Evolutionary conservation across 2,329 filamentous ascomycete genomes (phyloP).

Genomic region (Fusarium sp.): DNA sequence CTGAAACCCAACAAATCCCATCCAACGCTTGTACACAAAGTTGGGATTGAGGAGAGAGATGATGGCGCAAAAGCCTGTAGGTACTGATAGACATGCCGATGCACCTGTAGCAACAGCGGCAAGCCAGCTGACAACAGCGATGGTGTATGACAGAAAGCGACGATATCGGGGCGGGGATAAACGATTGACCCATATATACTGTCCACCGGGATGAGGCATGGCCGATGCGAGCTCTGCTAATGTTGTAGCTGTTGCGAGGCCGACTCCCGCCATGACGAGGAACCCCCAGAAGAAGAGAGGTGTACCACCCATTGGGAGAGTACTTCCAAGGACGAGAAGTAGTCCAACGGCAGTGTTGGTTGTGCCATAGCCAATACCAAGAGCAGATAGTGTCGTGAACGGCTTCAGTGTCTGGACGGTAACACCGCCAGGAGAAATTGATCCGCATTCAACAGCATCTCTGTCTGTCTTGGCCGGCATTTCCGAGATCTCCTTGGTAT

Average conservation of each 20-base stretch:
- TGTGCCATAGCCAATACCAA: conserved; percentile 10
- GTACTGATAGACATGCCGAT: not conserved
- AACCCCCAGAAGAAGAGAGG: conserved; percentile 13
- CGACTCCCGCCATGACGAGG: not conserved
- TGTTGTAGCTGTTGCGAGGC: not conserved
- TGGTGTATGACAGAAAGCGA: not conserved
- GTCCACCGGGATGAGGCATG: conserved; percentile 5
- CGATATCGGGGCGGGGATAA: not conserved
- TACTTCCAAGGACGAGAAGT: conserved; percentile 2
- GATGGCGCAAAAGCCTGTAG: not conserved
- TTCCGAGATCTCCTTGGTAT: not conserved
- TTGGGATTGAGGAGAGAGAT: not conserved
- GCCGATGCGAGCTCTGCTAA: not conserved
- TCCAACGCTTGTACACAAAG: conserved; percentile 3
- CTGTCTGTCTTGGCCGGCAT: not conserved
- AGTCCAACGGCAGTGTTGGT: conserved; percentile 9
- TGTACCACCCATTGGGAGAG: conserved; percentile 2
- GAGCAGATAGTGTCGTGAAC: conserved; percentile 1
- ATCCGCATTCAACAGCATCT: not conserved
- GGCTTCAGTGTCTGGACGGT: not conserved
- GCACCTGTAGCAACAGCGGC: conserved; percentile 3
- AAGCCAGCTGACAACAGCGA: not conserved
- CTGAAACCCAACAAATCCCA: conserved; percentile 3
- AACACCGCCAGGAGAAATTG: not conserved
- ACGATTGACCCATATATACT: conserved; percentile 4